phyloP scores from a whole-genome alignment of 257 asterid genomes.

The Ophiorrhiza pumila region DNA sequence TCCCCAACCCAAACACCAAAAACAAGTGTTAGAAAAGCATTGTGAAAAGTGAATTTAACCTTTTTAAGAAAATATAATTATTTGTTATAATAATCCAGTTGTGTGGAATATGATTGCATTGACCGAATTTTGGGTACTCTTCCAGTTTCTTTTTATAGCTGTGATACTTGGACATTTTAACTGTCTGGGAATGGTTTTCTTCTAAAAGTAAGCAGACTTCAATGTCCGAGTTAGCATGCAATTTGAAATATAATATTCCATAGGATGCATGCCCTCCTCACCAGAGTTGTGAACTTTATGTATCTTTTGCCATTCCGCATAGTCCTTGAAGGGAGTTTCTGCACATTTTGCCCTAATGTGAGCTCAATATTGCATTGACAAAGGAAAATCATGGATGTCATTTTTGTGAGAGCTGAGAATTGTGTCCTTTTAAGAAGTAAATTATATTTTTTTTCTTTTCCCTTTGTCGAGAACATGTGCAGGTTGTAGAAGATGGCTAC shows the following conservation, averaged over 20 bases:
- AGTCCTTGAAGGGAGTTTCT: not conserved
- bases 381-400: not conserved
- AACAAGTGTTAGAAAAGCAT: not conserved
- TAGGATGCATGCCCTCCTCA: not conserved
- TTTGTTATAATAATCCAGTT: not conserved
- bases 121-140: not conserved
- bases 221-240: not conserved
- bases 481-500: conserved; percentile 42
- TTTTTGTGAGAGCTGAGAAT: not conserved
- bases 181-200: not conserved
- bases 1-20: not conserved
- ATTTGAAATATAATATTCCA: not conserved
- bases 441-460: not conserved
- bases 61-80: not conserved
- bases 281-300: not conserved
- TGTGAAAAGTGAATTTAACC: not conserved
- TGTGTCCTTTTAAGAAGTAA: not conserved
- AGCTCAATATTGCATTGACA: not conserved
- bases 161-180: not conserved
- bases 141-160: not conserved
- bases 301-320: not conserved
- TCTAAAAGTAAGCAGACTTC: not conserved
- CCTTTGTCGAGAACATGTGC: conserved; percentile 2
- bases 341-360: not conserved
- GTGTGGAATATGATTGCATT: not conserved